A percentile compares a stretch with the other conserved stretches of the same genome.
These are phyloP conservation scores for Diaporthe sp. DNA, from an alignment of 2,329 filamentous ascomycete species.

Conservation along the genomic window DNA sequence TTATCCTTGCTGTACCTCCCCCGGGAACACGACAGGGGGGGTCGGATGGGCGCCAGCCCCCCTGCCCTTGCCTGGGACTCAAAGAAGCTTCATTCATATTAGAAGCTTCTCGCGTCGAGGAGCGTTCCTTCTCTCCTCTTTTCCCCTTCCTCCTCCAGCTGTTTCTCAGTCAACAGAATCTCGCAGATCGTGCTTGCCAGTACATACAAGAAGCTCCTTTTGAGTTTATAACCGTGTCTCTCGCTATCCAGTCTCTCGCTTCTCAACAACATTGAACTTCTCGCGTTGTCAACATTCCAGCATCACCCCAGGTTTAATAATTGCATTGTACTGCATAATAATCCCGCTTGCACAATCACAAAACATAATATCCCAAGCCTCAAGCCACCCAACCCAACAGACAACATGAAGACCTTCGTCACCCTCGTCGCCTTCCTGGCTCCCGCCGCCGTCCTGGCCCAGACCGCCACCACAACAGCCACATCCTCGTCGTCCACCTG, in stretches of 20 bases:
- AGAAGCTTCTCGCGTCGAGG: constrained; percentile 31
- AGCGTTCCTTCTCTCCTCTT: constrained; percentile 13
- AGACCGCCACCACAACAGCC: constrained; percentile 50
- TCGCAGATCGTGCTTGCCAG: constrained; percentile 30
- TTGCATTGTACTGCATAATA: constrained; percentile 28
- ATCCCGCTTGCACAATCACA: constrained; percentile 8
- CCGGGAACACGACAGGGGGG: constrained; percentile 25
- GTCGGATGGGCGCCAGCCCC: not conserved
- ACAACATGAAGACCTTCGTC: constrained; percentile 60
- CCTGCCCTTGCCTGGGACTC: constrained; percentile 12
- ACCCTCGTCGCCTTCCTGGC: constrained; percentile 56
- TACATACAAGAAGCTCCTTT: not conserved
- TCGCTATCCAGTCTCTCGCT: constrained; percentile 31
- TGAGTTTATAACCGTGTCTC: constrained; percentile 10
- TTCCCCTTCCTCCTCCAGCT: constrained; percentile 19
- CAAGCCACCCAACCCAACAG: constrained; percentile 1
- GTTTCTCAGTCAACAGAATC: constrained; percentile 27
- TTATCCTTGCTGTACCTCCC: not conserved
- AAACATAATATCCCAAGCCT: not conserved
- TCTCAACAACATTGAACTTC: constrained; percentile 15
- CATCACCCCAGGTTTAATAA: constrained; percentile 1
- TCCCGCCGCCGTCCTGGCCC: constrained; percentile 53
- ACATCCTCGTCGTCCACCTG: constrained; percentile 55
- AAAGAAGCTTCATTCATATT: constrained; percentile 35
- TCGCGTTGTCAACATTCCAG: constrained; percentile 1